Conservation (phyloP, 73 alveolate species). For the Paramecium sexaurelia region DNA sequence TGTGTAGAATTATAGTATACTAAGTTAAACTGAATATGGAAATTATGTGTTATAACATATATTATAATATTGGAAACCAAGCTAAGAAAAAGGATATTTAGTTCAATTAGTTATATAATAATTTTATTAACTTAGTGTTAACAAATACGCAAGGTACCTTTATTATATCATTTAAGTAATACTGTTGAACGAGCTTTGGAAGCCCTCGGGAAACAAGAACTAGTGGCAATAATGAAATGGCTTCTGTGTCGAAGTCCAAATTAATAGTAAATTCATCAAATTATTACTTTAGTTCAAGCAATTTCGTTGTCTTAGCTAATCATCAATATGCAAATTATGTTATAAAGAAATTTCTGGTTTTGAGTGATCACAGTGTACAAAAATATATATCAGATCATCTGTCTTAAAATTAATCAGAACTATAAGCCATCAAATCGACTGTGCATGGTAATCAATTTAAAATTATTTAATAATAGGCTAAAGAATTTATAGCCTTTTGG, state of each 20-base stretch:
- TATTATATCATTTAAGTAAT: background rate
- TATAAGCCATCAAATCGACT: slow-evolving; percentile 27
- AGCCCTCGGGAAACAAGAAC: background rate
- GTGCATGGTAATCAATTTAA: slow-evolving; percentile 26
- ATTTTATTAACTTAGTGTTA: slow-evolving; percentile 8
- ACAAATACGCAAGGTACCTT: slow-evolving; percentile 33
- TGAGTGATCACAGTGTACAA: background rate
- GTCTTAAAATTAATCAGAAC: background rate
- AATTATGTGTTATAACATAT: slow-evolving; percentile 37
- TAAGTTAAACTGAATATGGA: slow-evolving; percentile 50
- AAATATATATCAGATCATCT: slow-evolving; percentile 12
- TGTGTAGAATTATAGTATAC: slow-evolving; percentile 14
- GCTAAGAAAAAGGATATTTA: slow-evolving; percentile 4
- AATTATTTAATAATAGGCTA: background rate
- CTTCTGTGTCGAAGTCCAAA: slow-evolving; percentile 5
- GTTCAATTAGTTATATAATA: slow-evolving; percentile 31
- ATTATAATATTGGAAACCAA: slow-evolving; percentile 9
- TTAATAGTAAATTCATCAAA: background rate
- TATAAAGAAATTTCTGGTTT: slow-evolving; percentile 10
- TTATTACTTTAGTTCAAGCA: background rate
- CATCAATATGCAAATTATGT: slow-evolving; percentile 34
- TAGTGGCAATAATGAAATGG: slow-evolving; percentile 30
- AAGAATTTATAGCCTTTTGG: slow-evolving; percentile 18
- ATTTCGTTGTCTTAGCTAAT: slow-evolving; percentile 25
- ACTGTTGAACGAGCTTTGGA: slow-evolving; percentile 52